Base-by-base conservation (phyloP, 768 basidiomycete species). In the Leccinum disarticulatum region DNA sequence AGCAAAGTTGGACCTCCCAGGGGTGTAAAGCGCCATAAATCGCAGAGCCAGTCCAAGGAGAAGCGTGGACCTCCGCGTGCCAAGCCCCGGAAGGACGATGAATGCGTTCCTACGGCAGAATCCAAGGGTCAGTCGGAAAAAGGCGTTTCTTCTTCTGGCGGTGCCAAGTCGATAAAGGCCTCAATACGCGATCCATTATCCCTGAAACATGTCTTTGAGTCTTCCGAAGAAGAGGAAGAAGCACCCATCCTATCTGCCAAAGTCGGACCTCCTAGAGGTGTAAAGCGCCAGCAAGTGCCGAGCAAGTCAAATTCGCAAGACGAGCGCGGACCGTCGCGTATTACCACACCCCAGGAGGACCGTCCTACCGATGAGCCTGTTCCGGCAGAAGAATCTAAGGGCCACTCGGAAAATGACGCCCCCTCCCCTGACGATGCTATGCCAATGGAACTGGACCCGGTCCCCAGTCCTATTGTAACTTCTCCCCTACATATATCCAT, bases 1-100 rank as follows among this genome's bases (percentile, higher is more conserved):
- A n/a, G n/a, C n/a, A n/a, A n/a, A n/a, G n/a, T n/a, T n/a, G n/a
- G 72, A 1, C 71, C 72, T 31, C 72, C 71, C 25, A 68, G 65
- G 28, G 67, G 70, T 27, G 46, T 48, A 30, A 66, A 64, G 30
- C 68, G 63, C 36, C 43, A 22, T 17, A 19, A 46, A 17, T 36
- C 1, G 41, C 22, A n/a, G 66, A 6, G 43, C 2, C 36, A 19
- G 4, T 13, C 30, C 1, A 1, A 48, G 4, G 27, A 30, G 3
- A 59, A 58, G 27, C 33, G 48, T 7, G 31, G 48, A n/a, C 31
- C 49, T 25, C 61, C 61, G 8, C 28, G 43, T 22, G 5, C 33
- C 22, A 62, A 60, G 47, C 4, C 36, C 6, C 54, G 4, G 22
- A 43, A 61, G 47, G 36, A 47, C 19, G 46, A 38, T 10, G 54